Evolutionary conservation across 352 stramenopile genomes (phyloP), one percentile per base, ranked within the genome.

Genomic region (Phytophthora citricola): DNA sequence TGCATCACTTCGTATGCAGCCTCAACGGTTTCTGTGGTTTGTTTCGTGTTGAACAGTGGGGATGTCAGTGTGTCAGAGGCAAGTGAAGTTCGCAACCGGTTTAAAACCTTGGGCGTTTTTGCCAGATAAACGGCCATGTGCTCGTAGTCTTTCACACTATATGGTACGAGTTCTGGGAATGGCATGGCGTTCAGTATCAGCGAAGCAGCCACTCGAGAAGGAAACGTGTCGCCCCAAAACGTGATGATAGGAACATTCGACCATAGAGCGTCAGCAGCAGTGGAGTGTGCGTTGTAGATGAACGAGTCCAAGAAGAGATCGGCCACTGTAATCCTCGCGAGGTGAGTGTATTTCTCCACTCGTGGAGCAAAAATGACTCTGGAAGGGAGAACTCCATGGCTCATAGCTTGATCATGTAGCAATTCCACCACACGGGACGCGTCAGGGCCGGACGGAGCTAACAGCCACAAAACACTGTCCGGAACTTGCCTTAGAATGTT

Each of bases 301-400:
- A 98, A 87, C 12, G 94, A 98, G 66, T 99, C 97, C n/a, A 99
- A 68, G 51, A 98, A 98, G 4, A 99, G 20, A 67, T 99, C 95
- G 0, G 87, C 91, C 11, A 81, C 39, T 5, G 65, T 66, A 10
- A 98, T 66, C 9, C 97, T 83, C 11, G 73, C 71, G 5, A 98
- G 69, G 68, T 99, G 96, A 6, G 59, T 32, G 4, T 59, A 54
- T 50, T 97, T 95, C n/a, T 74, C 31, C 0, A 83, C 52, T 6
- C 80, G 73, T n/a, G 56, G 52, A 2, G 84, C 78, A 70, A 97
- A 97, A 38, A 93, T 32, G 2, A 98, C 51, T 14, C 93, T 73
- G 2, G 52, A 48, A 2, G 75, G 65, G 46, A 81, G 64, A 2
- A 98, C 65, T 2, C 93, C 93, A 6, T 78, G 75, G 7, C 69